Conservation (phyloP, 768 basidiomycete genomes). For the Pleurotus citrinopileatus region DNA sequence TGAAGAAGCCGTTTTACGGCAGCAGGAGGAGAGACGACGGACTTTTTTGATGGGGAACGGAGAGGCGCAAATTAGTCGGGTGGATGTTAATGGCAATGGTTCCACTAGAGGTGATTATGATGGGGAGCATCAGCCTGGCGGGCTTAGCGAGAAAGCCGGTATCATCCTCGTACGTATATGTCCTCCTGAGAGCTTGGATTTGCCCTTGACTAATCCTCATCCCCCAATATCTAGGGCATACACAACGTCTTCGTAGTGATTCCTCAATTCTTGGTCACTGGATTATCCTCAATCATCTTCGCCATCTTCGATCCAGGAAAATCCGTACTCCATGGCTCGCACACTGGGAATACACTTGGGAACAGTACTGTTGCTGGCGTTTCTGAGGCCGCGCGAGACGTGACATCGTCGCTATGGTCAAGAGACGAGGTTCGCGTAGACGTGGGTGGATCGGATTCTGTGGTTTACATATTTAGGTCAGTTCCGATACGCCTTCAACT, state of each 20-base stretch:
- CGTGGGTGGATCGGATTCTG: conserved; percentile 52
- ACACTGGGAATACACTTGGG: conserved; percentile 16
- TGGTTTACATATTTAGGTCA: conserved; percentile 79
- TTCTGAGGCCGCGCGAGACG: conserved; percentile 2
- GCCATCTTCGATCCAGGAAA: conserved; percentile 74
- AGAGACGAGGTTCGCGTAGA: conserved; percentile 19
- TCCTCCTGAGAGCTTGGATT: too few relatives aligned
- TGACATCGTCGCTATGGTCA: conserved; percentile 12
- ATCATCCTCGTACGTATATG: conserved; percentile 67
- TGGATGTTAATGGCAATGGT: conserved; percentile 31
- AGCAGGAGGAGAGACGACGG: neutral
- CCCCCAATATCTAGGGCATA: conserved; percentile 61
- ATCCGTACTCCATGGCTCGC: conserved; percentile 36
- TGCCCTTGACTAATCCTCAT: neutral
- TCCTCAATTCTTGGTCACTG: conserved; percentile 92
- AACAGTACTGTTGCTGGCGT: conserved; percentile 6
- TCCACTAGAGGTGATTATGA: conserved; percentile 29
- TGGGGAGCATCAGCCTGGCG: conserved; percentile 19
- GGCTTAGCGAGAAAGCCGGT: conserved; percentile 80
- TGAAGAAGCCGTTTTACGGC: conserved; percentile 7
- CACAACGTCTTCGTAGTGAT: conserved; percentile 94
- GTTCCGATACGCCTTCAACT: conserved; percentile 20
- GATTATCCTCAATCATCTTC: conserved; percentile 81
- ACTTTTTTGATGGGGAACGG: conserved; percentile 35
- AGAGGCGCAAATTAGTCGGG: conserved; percentile 46